phyloP scores from a whole-genome alignment of 2,329 filamentous ascomycete species.

The Xylariaceae sp. region DNA sequence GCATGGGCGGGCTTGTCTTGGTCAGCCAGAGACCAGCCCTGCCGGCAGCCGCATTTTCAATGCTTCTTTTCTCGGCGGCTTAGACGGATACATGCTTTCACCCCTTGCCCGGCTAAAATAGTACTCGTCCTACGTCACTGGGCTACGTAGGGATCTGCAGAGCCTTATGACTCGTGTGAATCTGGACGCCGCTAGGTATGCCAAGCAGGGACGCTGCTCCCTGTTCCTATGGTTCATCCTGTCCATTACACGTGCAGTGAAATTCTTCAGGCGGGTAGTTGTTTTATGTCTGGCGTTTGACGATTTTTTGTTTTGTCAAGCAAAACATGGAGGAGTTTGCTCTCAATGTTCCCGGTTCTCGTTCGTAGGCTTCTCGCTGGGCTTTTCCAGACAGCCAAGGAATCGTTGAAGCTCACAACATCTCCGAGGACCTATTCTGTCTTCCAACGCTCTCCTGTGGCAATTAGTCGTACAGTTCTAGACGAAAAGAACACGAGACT shows the following conservation, averaged over 20 bases:
- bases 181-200: neutral
- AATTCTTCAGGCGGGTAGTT: neutral
- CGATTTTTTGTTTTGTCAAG: neutral
- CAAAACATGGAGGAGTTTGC: neutral
- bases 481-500: slow-evolving; percentile 1
- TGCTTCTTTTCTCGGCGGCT: neutral
- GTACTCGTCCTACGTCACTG: neutral
- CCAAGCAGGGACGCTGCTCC: neutral
- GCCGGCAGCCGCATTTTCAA: neutral
- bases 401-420: neutral
- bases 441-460: neutral
- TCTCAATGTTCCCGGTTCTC: neutral
- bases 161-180: neutral
- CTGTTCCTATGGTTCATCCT: neutral
- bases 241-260: neutral
- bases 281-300: neutral
- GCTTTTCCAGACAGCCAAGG: neutral
- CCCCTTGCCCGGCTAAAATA: neutral
- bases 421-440: neutral
- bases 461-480: neutral
- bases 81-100: neutral
- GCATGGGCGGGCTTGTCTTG: neutral
- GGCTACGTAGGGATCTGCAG: neutral
- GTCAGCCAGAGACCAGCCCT: neutral
- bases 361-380: neutral